Evolutionary conservation across 371 early-diverging fungal genomes (phyloP), one percentile per base, ranked within the genome.

Genomic region (Mucor racemosus): DNA sequence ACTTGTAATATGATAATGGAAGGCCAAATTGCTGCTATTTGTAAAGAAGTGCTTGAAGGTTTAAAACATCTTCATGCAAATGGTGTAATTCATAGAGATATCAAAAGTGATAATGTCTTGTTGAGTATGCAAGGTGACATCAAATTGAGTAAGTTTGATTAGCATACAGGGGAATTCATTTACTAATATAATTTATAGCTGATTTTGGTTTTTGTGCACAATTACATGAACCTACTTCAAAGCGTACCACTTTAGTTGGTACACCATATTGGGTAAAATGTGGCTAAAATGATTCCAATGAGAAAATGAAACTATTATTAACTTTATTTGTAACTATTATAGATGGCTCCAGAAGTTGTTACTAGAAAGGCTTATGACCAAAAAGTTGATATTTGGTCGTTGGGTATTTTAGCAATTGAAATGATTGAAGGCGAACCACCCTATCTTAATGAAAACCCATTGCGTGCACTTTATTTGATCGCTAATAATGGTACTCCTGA

Each of bases 201-300:
- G 98, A 98, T 78, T 97, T 99, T 82, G 98, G 98, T 14, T 96
- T 97, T 76, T 97, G 97, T 77, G 96, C 96, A 11, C 94, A 95
- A 78, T 76, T 96, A 33, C 91, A 91, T 66, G 95, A 93, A 60
- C 77, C 83, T 48, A 81, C 88, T 65, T 82, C 88, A 46, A 93
- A 94, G 75, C 86, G 97, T 39, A 94, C 92, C 14, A 96, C 97
- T 4, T 92, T 96, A 90, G 96, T 94, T 26, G 96, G 96, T 41
- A 95, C 96, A 19, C 95, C 95, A 13, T 95, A 95, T 80, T 95
- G 95, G 94, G 80, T 77, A 66, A 72, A 65, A 13, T 34, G 17
- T 35, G 35, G 35, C 35, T n/a, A 55, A 21, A 26, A 26, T 26
- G 26, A 26, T 26, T 26, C 26, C 3, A 26, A 26, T 34, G 21